Evolutionary conservation across 1,284 basidiomycete species (phyloP), one percentile per base, ranked within the genome.

Genomic region (Tilletia walkeri): DNA sequence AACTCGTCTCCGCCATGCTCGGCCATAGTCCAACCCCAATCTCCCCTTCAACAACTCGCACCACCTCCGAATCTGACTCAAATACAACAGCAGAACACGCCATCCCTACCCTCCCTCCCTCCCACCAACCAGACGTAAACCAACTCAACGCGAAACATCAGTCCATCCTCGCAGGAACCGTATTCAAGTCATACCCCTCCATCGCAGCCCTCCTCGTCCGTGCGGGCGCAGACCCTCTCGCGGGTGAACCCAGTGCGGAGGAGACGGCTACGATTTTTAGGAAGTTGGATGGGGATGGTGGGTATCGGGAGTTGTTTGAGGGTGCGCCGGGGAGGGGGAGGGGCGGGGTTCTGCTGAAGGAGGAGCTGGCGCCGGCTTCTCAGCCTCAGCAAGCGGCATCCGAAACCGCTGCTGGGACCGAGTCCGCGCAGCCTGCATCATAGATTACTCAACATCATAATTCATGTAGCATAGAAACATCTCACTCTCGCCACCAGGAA

Each of bases 141-240:
- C 86, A 88, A 24, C 80, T 89, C 48, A 94, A 94, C 82, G 91
- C 91, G 73, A 86, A 88, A 3, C 89, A 89, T 0, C 92, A 94
- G 80, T 90, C 90, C n/a, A 89, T 91, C 39, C 84, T 94, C 7
- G 90, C 92, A 1, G 92, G 92, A 2, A 92, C 91, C 0, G 89
- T 93, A 1, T 94, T 93, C 86, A 94, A 94, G 78, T 86, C 85
- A 3, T 84, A 86, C 77, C 87, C 88, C 68, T 88, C 88, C 1
- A 87, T 93, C 50, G 89, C 92, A 0, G 85, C 85, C 10, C 84
- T 86, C 3, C 86, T 94, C 10, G 82, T 89, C 38, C 87, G 87
- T 47, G 87, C 86, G 6, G 90, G 90, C 0, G 92, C 91, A 0
- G 88, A 93, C 83, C 88, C 90, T 1, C 84, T 88, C 56, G 76